phyloP scores from a whole-genome alignment of 1,139 yeast genomes.

The Kodamaea fungicola region DNA sequence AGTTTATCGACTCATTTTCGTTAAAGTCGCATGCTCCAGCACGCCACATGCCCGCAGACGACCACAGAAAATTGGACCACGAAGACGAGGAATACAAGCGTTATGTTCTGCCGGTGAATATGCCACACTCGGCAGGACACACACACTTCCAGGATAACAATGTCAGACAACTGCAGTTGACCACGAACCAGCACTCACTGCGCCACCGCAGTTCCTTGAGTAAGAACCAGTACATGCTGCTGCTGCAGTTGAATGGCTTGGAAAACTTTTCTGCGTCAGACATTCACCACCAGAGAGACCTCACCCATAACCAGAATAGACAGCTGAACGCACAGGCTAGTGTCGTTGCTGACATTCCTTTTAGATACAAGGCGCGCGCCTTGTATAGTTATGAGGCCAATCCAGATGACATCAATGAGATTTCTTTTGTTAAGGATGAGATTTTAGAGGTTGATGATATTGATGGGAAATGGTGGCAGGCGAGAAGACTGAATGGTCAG shows the following conservation, averaged over 20 bases:
- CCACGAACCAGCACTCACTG: slow-evolving; percentile 15
- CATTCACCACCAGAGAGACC: slow-evolving; percentile 32
- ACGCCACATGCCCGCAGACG: slow-evolving; percentile 22
- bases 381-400: slow-evolving; percentile 87
- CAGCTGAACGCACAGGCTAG: slow-evolving; percentile 4
- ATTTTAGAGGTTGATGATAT: slow-evolving; percentile 87
- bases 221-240: slow-evolving; percentile 45
- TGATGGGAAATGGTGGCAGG: slow-evolving; percentile 99
- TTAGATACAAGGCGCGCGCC: slow-evolving; percentile 85
- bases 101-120: slow-evolving; percentile 20
- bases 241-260: slow-evolving; percentile 56
- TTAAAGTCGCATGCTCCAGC: slow-evolving; percentile 26
- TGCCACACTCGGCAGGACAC: slow-evolving; percentile 19
- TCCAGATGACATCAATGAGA: slow-evolving; percentile 90
- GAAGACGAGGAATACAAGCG: slow-evolving; percentile 28
- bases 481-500: slow-evolving; percentile 82
- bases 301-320: slow-evolving; percentile 21
- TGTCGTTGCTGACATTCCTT: slow-evolving; percentile 36
- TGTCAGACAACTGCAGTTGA: slow-evolving; percentile 37
- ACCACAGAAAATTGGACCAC: slow-evolving; percentile 19
- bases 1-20: slow-evolving; percentile 76
- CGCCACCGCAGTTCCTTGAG: slow-evolving; percentile 9
- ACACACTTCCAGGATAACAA: slow-evolving; percentile 33
- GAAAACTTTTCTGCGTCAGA: slow-evolving; percentile 50
- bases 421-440: slow-evolving; percentile 88